Evolutionary conservation across 371 early-diverging fungal species (phyloP).

Genomic region (Mortierella sp.): DNA sequence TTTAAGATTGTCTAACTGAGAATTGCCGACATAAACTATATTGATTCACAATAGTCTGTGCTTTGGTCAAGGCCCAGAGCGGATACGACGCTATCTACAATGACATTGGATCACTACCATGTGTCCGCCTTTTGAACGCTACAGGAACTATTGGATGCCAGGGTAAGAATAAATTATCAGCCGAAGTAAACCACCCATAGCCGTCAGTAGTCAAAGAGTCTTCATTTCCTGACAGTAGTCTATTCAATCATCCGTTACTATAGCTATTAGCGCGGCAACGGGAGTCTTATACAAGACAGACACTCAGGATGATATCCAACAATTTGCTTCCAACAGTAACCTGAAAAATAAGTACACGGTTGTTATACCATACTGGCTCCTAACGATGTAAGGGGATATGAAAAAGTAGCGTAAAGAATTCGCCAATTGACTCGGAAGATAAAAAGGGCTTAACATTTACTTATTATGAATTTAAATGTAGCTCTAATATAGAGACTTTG

Average conservation of each 20-base stretch:
- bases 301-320: conserved; percentile 63
- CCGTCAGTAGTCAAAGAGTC: too few relatives aligned
- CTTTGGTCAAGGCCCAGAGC: conserved; percentile 26
- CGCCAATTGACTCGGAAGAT: background rate
- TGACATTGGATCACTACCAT: conserved; percentile 67
- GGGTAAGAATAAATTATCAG: conserved; percentile 46
- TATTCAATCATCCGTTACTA: conserved; percentile 9
- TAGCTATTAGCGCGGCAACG: conserved; percentile 30
- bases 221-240: too few relatives aligned
- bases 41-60: conserved; percentile 18
- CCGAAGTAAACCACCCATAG: too few relatives aligned
- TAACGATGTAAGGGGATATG: conserved; percentile 63
- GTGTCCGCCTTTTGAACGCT: conserved; percentile 72
- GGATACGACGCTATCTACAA: conserved; percentile 67
- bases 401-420: background rate
- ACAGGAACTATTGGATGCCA: conserved; percentile 73
- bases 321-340: conserved; percentile 56
- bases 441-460: background rate
- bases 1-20: background rate
- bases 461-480: background rate
- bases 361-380: conserved; percentile 71
- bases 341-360: conserved; percentile 64
- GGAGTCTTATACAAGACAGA: conserved; percentile 74
- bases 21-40: background rate
- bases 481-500: conserved; percentile 48